phyloP scores from a whole-genome alignment of 306 rosid species.

The Nissolia schottii region DNA sequence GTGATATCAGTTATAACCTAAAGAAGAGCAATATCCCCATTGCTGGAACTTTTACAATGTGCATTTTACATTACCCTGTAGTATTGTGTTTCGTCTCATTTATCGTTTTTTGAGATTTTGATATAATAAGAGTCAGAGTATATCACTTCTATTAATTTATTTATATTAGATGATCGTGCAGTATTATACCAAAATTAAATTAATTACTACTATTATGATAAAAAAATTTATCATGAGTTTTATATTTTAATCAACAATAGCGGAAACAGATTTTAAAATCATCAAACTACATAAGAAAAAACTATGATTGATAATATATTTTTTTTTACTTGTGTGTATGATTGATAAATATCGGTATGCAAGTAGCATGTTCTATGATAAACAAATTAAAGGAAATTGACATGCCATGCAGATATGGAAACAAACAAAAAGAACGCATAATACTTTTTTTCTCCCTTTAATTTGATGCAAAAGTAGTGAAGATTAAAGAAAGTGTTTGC shows the following conservation, averaged over 20 bases:
- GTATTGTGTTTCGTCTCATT: neutral
- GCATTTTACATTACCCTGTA: neutral
- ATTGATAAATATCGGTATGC: neutral
- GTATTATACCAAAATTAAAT: too few relatives aligned
- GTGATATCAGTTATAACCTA: too few relatives aligned
- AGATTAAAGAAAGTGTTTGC: neutral
- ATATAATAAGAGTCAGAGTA: too few relatives aligned
- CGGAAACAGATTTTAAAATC: neutral
- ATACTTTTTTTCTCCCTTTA: neutral
- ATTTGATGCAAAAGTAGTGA: slow-evolving; percentile 19
- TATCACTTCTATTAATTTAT: too few relatives aligned
- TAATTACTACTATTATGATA: too few relatives aligned
- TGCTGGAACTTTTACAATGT: neutral
- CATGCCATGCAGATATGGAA: slow-evolving; percentile 12
- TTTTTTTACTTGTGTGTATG: too few relatives aligned
- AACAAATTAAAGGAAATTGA: neutral
- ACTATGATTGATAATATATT: too few relatives aligned
- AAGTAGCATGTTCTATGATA: neutral
- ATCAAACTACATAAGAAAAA: neutral
- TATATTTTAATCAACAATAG: neutral
- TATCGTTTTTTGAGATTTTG: neutral
- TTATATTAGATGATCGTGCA: too few relatives aligned
- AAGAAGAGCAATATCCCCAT: neutral
- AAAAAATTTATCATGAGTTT: too few relatives aligned
- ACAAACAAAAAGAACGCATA: slow-evolving; percentile 18